phyloP scores from a whole-genome alignment of 805 yeast genomes.

The Lachancea waltii region DNA sequence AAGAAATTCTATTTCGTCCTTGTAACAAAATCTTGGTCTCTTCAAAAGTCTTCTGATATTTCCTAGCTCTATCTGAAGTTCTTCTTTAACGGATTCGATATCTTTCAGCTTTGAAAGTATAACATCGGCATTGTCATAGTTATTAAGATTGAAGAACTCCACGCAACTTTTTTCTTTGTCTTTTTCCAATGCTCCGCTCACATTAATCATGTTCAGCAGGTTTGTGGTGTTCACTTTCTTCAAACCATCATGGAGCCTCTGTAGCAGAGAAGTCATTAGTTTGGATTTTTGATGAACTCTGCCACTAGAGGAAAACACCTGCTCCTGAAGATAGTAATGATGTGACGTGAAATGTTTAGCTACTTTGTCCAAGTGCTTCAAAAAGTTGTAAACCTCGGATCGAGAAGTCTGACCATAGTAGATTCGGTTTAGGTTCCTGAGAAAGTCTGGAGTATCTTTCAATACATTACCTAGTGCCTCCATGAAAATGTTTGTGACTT shows the following conservation, averaged over 20 bases:
- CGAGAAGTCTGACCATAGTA: constrained; percentile 55
- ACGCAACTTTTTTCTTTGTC: constrained; percentile 41
- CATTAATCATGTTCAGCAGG: constrained; percentile 46
- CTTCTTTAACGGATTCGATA: constrained; percentile 40
- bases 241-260: constrained; percentile 33
- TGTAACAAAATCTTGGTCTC: constrained; percentile 53
- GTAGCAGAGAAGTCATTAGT: constrained; percentile 36
- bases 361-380: constrained; percentile 40
- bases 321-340: constrained; percentile 24
- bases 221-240: constrained; percentile 29
- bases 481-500: constrained; percentile 35
- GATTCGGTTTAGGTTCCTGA: constrained; percentile 48
- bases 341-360: constrained; percentile 29
- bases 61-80: constrained; percentile 48
- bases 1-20: constrained; percentile 61
- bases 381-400: constrained; percentile 50
- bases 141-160: constrained; percentile 36
- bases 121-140: constrained; percentile 35
- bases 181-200: constrained; percentile 45
- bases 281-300: constrained; percentile 21
- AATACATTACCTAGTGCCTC: constrained; percentile 32
- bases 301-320: constrained; percentile 20
- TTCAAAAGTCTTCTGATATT: constrained; percentile 40
- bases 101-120: constrained; percentile 35
- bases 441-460: constrained; percentile 47